A percentile compares a stretch with the other conserved stretches of the same genome.
phyloP scores from a whole-genome alignment of 331 rosid genomes.

The Quercus lobata region DNA sequence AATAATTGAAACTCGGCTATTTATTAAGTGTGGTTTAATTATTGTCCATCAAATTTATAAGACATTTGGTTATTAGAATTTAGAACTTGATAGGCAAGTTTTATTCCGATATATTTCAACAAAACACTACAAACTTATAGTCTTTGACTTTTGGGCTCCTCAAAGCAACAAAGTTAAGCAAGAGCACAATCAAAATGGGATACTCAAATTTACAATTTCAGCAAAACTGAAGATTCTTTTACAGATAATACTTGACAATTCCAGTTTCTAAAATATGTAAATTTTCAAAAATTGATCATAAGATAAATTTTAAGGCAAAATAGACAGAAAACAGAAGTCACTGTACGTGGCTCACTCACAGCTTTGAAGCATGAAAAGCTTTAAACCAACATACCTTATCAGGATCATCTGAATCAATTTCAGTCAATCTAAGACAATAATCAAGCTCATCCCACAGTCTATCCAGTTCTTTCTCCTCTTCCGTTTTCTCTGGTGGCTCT shows the following conservation, averaged over 20 bases:
- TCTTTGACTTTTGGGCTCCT: no score
- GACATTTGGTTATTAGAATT: not conserved
- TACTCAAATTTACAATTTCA: not conserved
- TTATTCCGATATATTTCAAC: no score
- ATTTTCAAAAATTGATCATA: not conserved
- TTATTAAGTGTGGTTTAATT: not conserved
- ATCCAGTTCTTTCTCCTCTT: slow-evolving; percentile 26
- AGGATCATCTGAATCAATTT: slow-evolving; percentile 8
- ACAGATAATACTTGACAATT: not conserved
- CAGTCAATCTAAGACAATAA: not conserved
- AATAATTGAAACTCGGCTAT: not conserved
- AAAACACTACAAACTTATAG: no score
- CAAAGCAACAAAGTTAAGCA: no score
- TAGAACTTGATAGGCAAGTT: not conserved
- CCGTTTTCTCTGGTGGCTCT: slow-evolving; percentile 10
- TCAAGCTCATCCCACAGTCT: slow-evolving; percentile 32
- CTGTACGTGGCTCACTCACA: not conserved
- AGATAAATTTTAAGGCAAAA: not conserved
- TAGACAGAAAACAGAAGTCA: not conserved
- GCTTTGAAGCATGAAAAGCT: not conserved
- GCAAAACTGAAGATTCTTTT: not conserved
- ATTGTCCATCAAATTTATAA: no score
- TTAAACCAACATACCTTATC: slow-evolving; percentile 23
- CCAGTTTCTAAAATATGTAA: not conserved
- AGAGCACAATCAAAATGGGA: not conserved